Conservation (phyloP, 371 early-diverging fungal genomes). For the Mortierella sp. region DNA sequence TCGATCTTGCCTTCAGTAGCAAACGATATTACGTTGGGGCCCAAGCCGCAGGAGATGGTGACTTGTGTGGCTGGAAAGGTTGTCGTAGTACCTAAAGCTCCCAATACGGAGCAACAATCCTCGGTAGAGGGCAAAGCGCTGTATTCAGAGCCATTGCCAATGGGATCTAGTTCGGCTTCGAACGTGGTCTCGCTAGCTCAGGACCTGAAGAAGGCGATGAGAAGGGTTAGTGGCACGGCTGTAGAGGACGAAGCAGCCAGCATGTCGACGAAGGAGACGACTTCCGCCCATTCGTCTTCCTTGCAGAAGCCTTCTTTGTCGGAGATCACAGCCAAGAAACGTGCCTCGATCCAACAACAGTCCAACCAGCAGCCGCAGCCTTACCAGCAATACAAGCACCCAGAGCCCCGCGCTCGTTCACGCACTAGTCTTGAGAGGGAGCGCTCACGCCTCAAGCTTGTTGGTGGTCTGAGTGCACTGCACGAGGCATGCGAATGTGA, state of each 20-base stretch:
- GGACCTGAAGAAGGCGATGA: conserved; percentile 30
- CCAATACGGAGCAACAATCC: neutral
- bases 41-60: neutral
- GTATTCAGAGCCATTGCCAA: neutral
- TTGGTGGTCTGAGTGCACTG: conserved; percentile 11
- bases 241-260: neutral
- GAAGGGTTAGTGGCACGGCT: neutral
- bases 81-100: neutral
- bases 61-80: neutral
- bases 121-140: neutral
- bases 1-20: neutral
- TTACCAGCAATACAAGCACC: neutral
- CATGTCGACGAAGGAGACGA: too few relatives aligned
- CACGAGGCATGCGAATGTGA: conserved; percentile 6
- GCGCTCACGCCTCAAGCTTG: conserved; percentile 18
- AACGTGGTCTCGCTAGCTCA: conserved; percentile 27
- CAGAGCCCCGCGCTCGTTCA: neutral
- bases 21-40: neutral
- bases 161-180: conserved; percentile 4
- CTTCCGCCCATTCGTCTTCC: neutral
- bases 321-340: conserved; percentile 38
- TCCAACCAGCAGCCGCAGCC: conserved; percentile 8
- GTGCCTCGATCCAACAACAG: conserved; percentile 6
- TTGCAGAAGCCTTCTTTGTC: conserved; percentile 16
- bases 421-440: conserved; percentile 16